Conservation (phyloP, 2,329 filamentous ascomycete genomes). For the Penicillium rolfsii region DNA sequence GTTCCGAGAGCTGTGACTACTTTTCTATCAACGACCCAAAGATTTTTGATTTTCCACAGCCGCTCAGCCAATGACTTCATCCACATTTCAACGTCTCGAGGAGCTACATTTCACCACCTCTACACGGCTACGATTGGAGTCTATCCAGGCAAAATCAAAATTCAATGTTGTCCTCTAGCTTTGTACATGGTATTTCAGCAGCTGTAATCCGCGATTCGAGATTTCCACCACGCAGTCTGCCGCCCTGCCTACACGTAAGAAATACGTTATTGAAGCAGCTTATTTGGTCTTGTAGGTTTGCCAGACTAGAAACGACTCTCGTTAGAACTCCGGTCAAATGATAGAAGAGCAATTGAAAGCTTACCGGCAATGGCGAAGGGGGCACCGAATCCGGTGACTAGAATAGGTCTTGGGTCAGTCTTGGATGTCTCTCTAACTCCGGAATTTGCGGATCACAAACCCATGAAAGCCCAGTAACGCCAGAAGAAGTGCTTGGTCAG, state of each 20-base stretch:
- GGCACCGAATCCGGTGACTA: constrained; percentile 61
- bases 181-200: constrained; percentile 44
- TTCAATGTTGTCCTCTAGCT: constrained; percentile 41
- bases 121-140: constrained; percentile 26
- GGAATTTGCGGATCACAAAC: constrained; percentile 49
- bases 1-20: constrained; percentile 21
- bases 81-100: constrained; percentile 38
- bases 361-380: constrained; percentile 68
- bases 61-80: constrained; percentile 50
- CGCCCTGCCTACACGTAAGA: constrained; percentile 25
- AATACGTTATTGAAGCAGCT: constrained; percentile 25
- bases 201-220: constrained; percentile 28
- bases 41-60: constrained; percentile 46
- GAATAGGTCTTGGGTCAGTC: constrained; percentile 43
- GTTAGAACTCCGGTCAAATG: constrained; percentile 29
- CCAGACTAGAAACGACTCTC: constrained; percentile 57
- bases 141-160: constrained; percentile 23
- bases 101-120: constrained; percentile 22
- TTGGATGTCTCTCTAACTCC: constrained; percentile 1
- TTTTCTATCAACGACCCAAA: constrained; percentile 38
- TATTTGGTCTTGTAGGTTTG: constrained; percentile 66
- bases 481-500: constrained; percentile 81
- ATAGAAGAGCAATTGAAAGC: constrained; percentile 29
- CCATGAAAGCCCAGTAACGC: constrained; percentile 81
- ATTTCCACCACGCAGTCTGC: constrained; percentile 27